These are phyloP conservation scores for Claviceps africana DNA, from an alignment of 2,329 filamentous ascomycete species.

Conservation along the genomic window DNA sequence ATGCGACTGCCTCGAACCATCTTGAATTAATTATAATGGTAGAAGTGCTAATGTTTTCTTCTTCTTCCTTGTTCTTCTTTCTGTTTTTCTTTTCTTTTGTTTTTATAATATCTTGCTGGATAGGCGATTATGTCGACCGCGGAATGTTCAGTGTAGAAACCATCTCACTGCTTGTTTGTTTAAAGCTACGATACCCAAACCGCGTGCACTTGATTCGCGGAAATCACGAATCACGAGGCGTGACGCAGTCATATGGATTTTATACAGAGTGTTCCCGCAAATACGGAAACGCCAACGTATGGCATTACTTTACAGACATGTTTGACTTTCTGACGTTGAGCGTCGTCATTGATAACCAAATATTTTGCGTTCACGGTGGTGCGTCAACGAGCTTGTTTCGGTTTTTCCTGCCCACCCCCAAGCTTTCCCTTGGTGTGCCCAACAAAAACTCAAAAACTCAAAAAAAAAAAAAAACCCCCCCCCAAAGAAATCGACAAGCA, in stretches of 20 bases:
- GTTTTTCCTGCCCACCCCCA: too few relatives aligned
- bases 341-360: constrained; percentile 96
- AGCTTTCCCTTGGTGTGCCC: too few relatives aligned
- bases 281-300: constrained; percentile 96
- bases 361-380: constrained; percentile 95
- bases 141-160: constrained; percentile 98
- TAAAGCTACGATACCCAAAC: constrained; percentile 92
- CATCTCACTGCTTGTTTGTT: constrained; percentile 90
- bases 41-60: neutral
- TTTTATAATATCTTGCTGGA: too few relatives aligned
- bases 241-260: constrained; percentile 97
- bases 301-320: constrained; percentile 99
- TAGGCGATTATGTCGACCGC: constrained; percentile 94
- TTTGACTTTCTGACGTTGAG: constrained; percentile 95
- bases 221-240: constrained; percentile 94
- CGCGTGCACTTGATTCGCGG: constrained; percentile 92
- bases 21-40: too few relatives aligned
- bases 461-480: neutral
- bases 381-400: constrained; percentile 15
- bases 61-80: too few relatives aligned
- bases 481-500: too few relatives aligned
- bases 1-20: too few relatives aligned
- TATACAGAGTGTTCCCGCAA: constrained; percentile 97
- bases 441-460: neutral
- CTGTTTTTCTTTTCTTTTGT: too few relatives aligned